A percentile compares a stretch with the other conserved stretches of the same genome.
phyloP scores from a whole-genome alignment of 257 asterid species.

The Solanum tacnaense region DNA sequence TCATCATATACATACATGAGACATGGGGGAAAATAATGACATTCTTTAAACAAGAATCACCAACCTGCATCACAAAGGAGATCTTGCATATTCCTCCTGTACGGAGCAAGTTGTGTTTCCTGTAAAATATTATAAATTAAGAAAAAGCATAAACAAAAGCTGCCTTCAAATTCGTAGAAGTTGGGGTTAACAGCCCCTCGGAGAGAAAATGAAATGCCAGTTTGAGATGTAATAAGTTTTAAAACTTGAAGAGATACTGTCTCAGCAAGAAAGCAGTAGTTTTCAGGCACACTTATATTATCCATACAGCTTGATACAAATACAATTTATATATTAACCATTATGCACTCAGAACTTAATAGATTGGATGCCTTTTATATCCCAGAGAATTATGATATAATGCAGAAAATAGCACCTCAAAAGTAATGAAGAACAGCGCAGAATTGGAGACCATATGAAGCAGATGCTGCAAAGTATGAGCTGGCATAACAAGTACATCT shows the following conservation, averaged over 20 bases:
- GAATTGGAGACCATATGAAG: neutral
- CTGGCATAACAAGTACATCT: neutral
- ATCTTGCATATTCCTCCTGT: constrained; percentile 93
- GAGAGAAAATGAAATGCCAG: neutral
- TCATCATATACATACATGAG: constrained; percentile 3
- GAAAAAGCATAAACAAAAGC: neutral
- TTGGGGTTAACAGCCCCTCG: neutral
- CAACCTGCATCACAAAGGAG: constrained; percentile 96
- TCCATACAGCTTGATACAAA: neutral
- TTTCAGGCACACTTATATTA: neutral
- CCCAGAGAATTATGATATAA: neutral
- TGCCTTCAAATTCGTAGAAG: neutral
- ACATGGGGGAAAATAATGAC: neutral
- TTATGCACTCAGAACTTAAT: neutral
- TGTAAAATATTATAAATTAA: constrained; percentile 6
- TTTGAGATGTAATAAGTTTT: neutral
- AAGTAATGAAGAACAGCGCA: neutral
- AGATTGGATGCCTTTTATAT: neutral
- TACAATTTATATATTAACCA: neutral
- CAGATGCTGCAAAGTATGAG: neutral
- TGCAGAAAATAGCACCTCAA: neutral
- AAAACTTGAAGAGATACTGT: neutral
- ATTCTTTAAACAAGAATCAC: neutral
- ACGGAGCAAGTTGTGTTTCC: constrained; percentile 97
- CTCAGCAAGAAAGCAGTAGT: neutral